Evolutionary conservation across 2,329 filamentous ascomycete genomes (phyloP).

Genomic region (Septoria petroselini): DNA sequence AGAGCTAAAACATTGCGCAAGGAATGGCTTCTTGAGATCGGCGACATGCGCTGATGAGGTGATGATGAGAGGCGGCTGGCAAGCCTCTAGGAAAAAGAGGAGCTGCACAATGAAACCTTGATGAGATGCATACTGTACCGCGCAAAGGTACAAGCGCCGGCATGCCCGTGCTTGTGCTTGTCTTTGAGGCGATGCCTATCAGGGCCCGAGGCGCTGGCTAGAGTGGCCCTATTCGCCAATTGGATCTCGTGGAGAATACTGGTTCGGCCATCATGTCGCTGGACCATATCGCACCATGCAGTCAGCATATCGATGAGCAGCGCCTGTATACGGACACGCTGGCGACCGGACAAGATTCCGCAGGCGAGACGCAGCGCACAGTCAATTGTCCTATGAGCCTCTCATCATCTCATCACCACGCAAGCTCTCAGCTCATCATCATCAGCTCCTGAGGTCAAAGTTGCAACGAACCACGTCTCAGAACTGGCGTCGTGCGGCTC

Average conservation of each 20-base stretch:
- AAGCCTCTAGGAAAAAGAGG: neutral
- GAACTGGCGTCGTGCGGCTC: neutral
- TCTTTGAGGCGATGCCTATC: conserved; percentile 8
- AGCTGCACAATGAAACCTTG: neutral
- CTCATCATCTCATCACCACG: too few species aligned
- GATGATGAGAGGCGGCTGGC: too few species aligned
- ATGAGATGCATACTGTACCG: neutral
- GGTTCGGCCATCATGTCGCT: neutral
- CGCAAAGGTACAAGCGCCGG: conserved; percentile 5
- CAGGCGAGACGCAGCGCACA: neutral
- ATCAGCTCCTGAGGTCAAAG: neutral
- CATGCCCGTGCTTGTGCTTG: conserved; percentile 1
- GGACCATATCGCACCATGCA: neutral
- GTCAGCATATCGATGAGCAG: neutral
- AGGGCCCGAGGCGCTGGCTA: conserved; percentile 12
- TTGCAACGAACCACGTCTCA: neutral
- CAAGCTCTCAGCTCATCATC: too few species aligned
- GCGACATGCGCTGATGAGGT: too few species aligned
- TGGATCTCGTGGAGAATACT: neutral
- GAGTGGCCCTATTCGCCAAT: neutral
- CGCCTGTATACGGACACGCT: neutral
- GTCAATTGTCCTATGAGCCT: too few species aligned
- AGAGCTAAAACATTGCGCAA: neutral
- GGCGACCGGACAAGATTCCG: neutral
- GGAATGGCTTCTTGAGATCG: conserved; percentile 1